Evolutionary conservation across 1,139 yeast genomes (phyloP).

Genomic region (Taphrina confusa): DNA sequence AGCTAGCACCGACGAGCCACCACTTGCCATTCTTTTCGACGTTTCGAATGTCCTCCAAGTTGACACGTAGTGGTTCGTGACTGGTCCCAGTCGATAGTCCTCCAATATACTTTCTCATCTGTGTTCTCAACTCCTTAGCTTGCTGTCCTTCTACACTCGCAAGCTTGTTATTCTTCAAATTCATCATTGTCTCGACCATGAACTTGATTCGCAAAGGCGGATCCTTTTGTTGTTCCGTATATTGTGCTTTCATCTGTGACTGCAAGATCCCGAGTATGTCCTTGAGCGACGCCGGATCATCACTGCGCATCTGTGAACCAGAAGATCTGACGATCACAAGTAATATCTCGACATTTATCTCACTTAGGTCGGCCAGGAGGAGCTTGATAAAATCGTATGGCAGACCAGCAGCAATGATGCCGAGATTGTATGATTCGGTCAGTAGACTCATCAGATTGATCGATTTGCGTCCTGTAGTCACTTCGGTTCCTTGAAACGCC

Average conservation of each 20-base stretch:
- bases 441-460: slow-evolving; percentile 72
- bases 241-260: slow-evolving; percentile 50
- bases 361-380: slow-evolving; percentile 62
- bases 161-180: slow-evolving; percentile 76
- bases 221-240: slow-evolving; percentile 45
- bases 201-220: slow-evolving; percentile 68
- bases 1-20: slow-evolving; percentile 99
- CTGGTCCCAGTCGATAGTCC: slow-evolving; percentile 48
- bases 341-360: slow-evolving; percentile 73
- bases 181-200: slow-evolving; percentile 78
- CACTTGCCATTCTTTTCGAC: slow-evolving; percentile 85
- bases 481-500: slow-evolving; percentile 34
- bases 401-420: slow-evolving; percentile 69
- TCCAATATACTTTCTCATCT: slow-evolving; percentile 70
- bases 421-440: slow-evolving; percentile 75
- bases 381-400: slow-evolving; percentile 71
- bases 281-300: slow-evolving; percentile 83
- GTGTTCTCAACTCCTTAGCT: slow-evolving; percentile 55
- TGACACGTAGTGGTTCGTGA: slow-evolving; percentile 77
- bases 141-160: slow-evolving; percentile 45
- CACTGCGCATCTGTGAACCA: slow-evolving; percentile 83
- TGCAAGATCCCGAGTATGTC: slow-evolving; percentile 69
- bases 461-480: slow-evolving; percentile 55
- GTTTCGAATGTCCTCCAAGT: slow-evolving; percentile 75
- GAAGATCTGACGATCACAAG: slow-evolving; percentile 63